Base-by-base conservation (phyloP, 495 filamentous ascomycete species). In the Lindgomyces ingoldianus region DNA sequence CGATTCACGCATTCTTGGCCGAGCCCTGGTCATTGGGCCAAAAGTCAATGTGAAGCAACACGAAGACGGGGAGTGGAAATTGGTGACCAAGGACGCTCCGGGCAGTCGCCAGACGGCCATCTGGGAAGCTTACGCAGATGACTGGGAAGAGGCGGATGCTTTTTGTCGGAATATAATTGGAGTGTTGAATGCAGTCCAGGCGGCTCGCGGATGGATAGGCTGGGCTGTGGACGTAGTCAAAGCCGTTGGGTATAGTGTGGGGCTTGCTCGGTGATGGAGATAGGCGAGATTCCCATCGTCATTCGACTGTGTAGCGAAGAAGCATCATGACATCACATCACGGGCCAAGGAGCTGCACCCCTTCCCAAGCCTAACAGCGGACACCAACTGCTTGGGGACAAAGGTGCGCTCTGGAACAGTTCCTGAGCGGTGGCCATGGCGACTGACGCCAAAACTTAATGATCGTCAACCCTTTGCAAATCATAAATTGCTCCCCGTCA, bases 111-210 rank as follows among this genome's bases (percentile, higher is more conserved):
- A 80, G 55, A 70, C 60, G 61, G 78, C 77, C 26, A 64, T 86
- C 0, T 86, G 83, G 80, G 85, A 88, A 69, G 62, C 78, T 10
- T 86, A 81, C 74, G 81, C 77, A 16, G 74, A 86, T 58, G 85
- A 87, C 64, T 85, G 81, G 60, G 80, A 82, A 57, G 70, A 81
- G 49, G 75, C 76, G 16, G 85, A 87, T 41, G 61, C 74, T 2
- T 85, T 84, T 64, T 72, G 73, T 8, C 74, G 75, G 42, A 74
- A 79, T 46, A 74, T 84, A 51, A 59, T 85, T 0, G 67, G 65
- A 19, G 46, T 84, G 16, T 42, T 86, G 48, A 84, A 86, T 69
- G 64, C 72, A 27, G 65, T 79, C 26, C 76, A 75, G 56, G 64
- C 58, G 30, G 63, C 77, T 1, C 75, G 76, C 57, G 83, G 85